Percentiles rank a stretch among this genome's conserved stretches.
Conservation (phyloP, 306 rosid genomes). For the Morella rubra region DNA sequence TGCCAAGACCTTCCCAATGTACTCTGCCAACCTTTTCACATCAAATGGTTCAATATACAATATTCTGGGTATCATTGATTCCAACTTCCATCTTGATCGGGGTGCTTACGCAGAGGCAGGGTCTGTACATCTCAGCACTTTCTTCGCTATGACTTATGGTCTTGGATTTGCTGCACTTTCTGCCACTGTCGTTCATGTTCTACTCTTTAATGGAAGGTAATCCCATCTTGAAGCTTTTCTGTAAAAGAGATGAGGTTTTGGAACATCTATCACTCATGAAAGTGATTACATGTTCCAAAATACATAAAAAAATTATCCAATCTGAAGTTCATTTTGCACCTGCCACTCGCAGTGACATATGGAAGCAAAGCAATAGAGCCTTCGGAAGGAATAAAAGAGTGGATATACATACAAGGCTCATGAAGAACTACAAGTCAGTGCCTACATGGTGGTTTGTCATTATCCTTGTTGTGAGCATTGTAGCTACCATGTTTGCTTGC, state of each 20-base stretch:
- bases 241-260: background rate
- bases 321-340: conserved; percentile 8
- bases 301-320: background rate
- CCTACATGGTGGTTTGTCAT: conserved; percentile 70
- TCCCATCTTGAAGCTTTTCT: background rate
- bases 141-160: conserved; percentile 78
- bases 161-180: conserved; percentile 75
- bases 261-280: background rate
- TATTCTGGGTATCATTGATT: conserved; percentile 49
- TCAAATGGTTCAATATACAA: conserved; percentile 53
- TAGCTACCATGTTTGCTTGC: conserved; percentile 48
- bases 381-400: conserved; percentile 40
- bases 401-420: conserved; percentile 72
- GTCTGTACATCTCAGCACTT: conserved; percentile 65
- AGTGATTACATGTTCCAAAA: background rate
- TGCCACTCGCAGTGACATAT: conserved; percentile 45
- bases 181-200: conserved; percentile 71
- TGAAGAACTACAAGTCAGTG: conserved; percentile 62
- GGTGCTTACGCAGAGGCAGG: conserved; percentile 46
- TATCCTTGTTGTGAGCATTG: conserved; percentile 56
- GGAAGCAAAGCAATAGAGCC: conserved; percentile 50
- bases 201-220: conserved; percentile 75
- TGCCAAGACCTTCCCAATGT: conserved; percentile 73
- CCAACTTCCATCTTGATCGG: conserved; percentile 66
- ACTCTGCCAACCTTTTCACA: conserved; percentile 55